These are phyloP conservation scores for Clitopilus passeckerianus DNA, from an alignment of 768 basidiomycete genomes.

Conservation along the genomic window DNA sequence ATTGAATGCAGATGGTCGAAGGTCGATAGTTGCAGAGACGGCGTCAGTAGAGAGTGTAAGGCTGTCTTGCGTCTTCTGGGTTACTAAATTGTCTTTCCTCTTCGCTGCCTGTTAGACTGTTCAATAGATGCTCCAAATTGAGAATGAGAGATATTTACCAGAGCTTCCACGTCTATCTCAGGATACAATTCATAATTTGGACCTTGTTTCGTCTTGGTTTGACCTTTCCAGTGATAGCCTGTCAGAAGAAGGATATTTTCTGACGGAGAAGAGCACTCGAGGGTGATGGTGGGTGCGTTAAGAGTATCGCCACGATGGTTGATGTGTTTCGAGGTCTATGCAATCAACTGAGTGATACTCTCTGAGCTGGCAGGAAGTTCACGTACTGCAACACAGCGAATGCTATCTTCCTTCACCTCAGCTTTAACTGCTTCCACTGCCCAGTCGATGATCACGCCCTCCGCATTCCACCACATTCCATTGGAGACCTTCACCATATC, in stretches of 20 bases:
- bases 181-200: constrained; percentile 26
- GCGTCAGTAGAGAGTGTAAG: constrained; percentile 17
- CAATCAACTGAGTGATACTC: neutral
- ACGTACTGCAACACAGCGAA: constrained; percentile 24
- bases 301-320: constrained; percentile 27
- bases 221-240: constrained; percentile 25
- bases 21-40: constrained; percentile 22
- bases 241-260: constrained; percentile 26
- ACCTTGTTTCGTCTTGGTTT: constrained; percentile 13
- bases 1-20: constrained; percentile 19
- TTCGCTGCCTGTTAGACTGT: neutral
- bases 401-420: constrained; percentile 14
- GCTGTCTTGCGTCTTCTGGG: constrained; percentile 15
- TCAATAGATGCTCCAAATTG: neutral
- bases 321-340: constrained; percentile 22
- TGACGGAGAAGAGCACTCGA: constrained; percentile 24
- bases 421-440: constrained; percentile 22
- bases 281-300: constrained; percentile 24
- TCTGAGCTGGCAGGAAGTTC: neutral
- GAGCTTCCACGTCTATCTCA: constrained; percentile 12
- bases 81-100: constrained; percentile 12
- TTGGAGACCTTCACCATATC: constrained; percentile 20
- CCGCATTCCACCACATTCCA: constrained; percentile 24
- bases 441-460: constrained; percentile 23
- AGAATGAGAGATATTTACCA: constrained; percentile 8